phyloP scores from a whole-genome alignment of 2,329 filamentous ascomycete species.

The Pseudogymnoascus sp. region DNA sequence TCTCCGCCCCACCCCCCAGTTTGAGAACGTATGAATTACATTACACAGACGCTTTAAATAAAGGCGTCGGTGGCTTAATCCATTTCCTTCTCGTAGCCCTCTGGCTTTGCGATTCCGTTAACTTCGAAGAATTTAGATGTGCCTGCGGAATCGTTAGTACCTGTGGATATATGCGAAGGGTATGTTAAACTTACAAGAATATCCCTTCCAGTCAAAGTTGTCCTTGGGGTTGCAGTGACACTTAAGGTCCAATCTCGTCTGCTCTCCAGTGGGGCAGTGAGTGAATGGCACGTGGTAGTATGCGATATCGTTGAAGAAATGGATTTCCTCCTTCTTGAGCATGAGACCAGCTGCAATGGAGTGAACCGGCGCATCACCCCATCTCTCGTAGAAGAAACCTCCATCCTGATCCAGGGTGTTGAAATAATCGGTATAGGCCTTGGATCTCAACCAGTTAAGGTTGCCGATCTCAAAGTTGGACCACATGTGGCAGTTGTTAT shows the following conservation, averaged over 20 bases:
- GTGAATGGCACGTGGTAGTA: conserved; percentile 98
- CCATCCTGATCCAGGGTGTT: conserved; percentile 80
- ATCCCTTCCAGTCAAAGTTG: conserved; percentile 99
- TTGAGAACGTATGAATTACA: neutral
- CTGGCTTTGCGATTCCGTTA: conserved; percentile 74
- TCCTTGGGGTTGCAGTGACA: conserved; percentile 94
- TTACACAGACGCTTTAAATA: neutral
- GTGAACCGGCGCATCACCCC: conserved; percentile 96
- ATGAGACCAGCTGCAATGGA: conserved; percentile 89
- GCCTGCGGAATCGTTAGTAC: conserved; percentile 42
- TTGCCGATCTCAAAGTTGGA: conserved; percentile 98
- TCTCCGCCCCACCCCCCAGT: neutral
- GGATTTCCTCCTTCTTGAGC: conserved; percentile 86
- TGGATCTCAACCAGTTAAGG: conserved; percentile 84
- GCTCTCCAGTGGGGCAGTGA: conserved; percentile 88
- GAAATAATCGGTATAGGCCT: conserved; percentile 88
- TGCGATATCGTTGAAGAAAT: conserved; percentile 98
- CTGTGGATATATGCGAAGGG: neutral
- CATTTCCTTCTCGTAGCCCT: conserved; percentile 71
- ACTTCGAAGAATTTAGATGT: conserved; percentile 81
- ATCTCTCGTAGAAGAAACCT: conserved; percentile 98
- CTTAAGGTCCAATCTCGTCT: conserved; percentile 74
- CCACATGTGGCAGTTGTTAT: conserved; percentile 99
- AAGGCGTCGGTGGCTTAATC: conserved; percentile 35
- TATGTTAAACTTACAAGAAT: conserved; percentile 69